Conservation (phyloP, 202 grass and related monocot genomes). For the Panicum hallii region DNA sequence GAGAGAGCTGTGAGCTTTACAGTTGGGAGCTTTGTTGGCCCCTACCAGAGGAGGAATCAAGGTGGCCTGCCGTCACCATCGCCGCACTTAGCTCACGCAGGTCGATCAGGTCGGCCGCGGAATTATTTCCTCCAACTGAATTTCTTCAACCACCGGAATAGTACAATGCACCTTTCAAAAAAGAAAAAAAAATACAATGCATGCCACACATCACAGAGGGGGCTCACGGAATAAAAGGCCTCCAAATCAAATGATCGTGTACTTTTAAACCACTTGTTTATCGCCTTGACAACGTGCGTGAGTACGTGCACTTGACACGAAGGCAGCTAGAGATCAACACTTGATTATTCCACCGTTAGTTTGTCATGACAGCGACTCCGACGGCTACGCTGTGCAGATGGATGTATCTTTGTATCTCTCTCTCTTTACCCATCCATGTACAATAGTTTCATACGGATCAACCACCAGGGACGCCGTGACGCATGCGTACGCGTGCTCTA, state of each 20-base stretch:
- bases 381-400: not conserved
- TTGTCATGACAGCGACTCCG: conserved; percentile 33
- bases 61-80: conserved; percentile 28
- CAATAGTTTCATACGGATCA: conserved; percentile 36
- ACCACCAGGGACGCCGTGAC: conserved; percentile 22
- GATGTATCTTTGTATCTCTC: not conserved
- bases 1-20: no score
- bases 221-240: not conserved
- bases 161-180: no score
- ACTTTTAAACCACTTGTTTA: not conserved
- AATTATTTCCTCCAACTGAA: conserved; percentile 28
- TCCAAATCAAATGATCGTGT: not conserved
- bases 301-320: not conserved
- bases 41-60: not conserved
- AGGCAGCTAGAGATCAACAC: not conserved
- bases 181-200: not conserved
- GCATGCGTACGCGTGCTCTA: conserved; percentile 19
- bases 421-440: not conserved
- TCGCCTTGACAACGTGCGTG: not conserved
- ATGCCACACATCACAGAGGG: not conserved
- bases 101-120: not conserved
- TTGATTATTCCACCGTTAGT: not conserved
- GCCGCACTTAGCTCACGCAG: conserved; percentile 17
- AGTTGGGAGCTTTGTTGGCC: not conserved
- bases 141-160: conserved; percentile 17